A percentile compares a stretch with the other conserved stretches of the same genome.
phyloP scores from a whole-genome alignment of 1,284 basidiomycete species.

The Kwoniella shivajii region DNA sequence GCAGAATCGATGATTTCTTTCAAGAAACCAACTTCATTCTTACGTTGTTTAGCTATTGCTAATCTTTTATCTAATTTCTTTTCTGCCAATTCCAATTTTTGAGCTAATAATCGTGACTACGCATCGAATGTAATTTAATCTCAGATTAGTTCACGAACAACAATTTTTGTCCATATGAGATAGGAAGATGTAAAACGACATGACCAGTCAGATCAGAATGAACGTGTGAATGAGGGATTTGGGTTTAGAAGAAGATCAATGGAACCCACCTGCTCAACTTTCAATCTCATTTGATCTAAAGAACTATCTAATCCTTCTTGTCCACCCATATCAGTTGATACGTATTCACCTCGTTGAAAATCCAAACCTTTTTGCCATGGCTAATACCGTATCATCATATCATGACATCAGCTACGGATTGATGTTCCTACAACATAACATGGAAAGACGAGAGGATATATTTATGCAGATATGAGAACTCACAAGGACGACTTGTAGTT shows the following conservation, averaged over 20 bases:
- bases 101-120: constrained; percentile 39
- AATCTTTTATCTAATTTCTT: constrained; percentile 43
- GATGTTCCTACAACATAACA: too few relatives aligned
- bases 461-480: constrained; percentile 16
- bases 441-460: not conserved
- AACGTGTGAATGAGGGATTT: not conserved
- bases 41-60: constrained; percentile 42
- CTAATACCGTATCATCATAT: constrained; percentile 31
- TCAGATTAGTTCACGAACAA: not conserved
- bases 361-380: constrained; percentile 53
- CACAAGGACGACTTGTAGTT: constrained; percentile 49
- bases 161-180: not conserved
- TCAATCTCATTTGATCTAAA: constrained; percentile 41
- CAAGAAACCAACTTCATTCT: constrained; percentile 51
- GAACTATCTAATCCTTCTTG: constrained; percentile 35
- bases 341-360: constrained; percentile 49
- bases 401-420: too few relatives aligned
- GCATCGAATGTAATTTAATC: too few relatives aligned
- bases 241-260: too few relatives aligned
- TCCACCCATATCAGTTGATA: constrained; percentile 37
- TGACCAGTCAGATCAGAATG: not conserved
- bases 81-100: constrained; percentile 45
- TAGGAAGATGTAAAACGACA: not conserved
- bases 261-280: constrained; percentile 49
- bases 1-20: constrained; percentile 36